These are phyloP conservation scores for Colletotrichum brevisporum DNA, from an alignment of 2,329 filamentous ascomycete genomes.

Conservation along the genomic window DNA sequence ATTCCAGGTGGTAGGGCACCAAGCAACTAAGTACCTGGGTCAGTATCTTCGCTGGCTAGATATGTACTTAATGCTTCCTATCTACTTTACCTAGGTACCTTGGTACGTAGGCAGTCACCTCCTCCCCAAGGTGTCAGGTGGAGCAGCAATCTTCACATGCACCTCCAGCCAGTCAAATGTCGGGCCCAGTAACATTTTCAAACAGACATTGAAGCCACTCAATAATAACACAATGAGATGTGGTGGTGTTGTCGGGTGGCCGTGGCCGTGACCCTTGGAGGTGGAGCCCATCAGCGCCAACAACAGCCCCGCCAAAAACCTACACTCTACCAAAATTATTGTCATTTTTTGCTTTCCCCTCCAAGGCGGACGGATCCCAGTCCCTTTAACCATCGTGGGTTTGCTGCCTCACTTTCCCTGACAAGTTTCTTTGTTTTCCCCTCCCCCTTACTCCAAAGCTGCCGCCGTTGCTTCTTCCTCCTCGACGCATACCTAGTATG, in stretches of 20 bases:
- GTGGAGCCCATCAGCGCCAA: not conserved
- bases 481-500: slow-evolving; percentile 18
- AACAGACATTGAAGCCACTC: not conserved
- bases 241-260: not conserved
- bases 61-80: not conserved
- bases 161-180: slow-evolving; percentile 27
- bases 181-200: slow-evolving; percentile 29
- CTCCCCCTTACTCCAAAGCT: slow-evolving; percentile 4
- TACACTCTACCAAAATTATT: slow-evolving; percentile 38
- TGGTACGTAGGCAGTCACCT: not conserved
- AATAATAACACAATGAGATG: not conserved
- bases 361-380: slow-evolving; percentile 29
- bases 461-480: not conserved
- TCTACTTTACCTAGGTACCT: not conserved
- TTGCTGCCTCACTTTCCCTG: slow-evolving; percentile 37
- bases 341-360: slow-evolving; percentile 39
- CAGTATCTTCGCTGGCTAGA: too few relatives aligned
- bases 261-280: not conserved
- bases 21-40: not conserved
- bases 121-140: not conserved
- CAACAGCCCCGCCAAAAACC: slow-evolving; percentile 38
- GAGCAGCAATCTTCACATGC: slow-evolving; percentile 14
- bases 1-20: not conserved
- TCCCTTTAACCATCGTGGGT: slow-evolving; percentile 34
- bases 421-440: slow-evolving; percentile 33